phyloP scores from a whole-genome alignment of 2,329 filamentous ascomycete genomes.

The Apiospora aurea region DNA sequence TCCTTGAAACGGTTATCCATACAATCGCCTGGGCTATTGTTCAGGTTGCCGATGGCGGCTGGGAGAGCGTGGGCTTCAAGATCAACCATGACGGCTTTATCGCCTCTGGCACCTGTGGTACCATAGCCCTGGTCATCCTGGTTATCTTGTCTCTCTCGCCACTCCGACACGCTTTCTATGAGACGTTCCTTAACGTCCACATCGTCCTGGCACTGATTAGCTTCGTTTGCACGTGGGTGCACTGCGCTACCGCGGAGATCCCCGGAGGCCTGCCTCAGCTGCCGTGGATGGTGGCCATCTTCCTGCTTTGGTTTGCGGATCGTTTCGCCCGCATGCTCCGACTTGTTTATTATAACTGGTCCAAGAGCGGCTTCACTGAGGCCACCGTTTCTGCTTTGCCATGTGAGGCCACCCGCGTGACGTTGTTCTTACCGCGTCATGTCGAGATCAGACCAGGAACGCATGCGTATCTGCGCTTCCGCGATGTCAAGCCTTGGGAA shows the following conservation, averaged over 20 bases:
- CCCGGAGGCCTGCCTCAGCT: constrained; percentile 73
- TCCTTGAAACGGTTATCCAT: constrained; percentile 74
- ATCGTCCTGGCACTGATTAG: constrained; percentile 74
- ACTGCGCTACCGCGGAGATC: constrained; percentile 72
- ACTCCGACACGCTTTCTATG: constrained; percentile 93
- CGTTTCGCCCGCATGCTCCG: constrained; percentile 68
- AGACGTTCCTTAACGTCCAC: constrained; percentile 91
- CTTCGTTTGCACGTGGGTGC: constrained; percentile 78
- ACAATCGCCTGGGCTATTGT: constrained; percentile 78
- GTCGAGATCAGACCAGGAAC: constrained; percentile 73
- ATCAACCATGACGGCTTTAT: constrained; percentile 70
- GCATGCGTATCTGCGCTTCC: constrained; percentile 78
- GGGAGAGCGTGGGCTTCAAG: constrained; percentile 60
- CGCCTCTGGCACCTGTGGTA: constrained; percentile 67
- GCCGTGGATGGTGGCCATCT: constrained; percentile 75
- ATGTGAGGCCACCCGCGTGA: constrained; percentile 74
- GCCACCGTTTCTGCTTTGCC: constrained; percentile 73
- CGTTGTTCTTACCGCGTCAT: constrained; percentile 71
- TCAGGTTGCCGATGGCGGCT: constrained; percentile 70
- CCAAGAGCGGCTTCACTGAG: constrained; percentile 63
- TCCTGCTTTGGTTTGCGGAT: constrained; percentile 81
- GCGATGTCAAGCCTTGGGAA: constrained; percentile 71
- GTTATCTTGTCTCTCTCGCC: constrained; percentile 77
- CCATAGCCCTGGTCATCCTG: constrained; percentile 68
- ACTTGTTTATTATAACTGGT: constrained; percentile 72